These are phyloP conservation scores for Penicillium lividum DNA, from an alignment of 495 filamentous ascomycete species.

Conservation along the genomic window DNA sequence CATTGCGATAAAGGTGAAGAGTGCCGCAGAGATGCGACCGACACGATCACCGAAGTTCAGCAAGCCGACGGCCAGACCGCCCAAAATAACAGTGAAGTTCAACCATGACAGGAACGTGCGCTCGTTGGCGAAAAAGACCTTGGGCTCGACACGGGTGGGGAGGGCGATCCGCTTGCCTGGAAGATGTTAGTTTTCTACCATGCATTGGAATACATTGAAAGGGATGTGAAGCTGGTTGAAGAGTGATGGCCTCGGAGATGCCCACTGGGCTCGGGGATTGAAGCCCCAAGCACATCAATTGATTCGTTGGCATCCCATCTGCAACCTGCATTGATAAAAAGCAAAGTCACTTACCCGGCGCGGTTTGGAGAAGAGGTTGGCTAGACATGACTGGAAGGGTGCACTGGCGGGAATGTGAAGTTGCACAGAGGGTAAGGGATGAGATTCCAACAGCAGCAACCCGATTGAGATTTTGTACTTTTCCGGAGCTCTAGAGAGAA, in stretches of 20 bases:
- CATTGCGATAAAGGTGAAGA: constrained; percentile 96
- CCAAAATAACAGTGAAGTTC: constrained; percentile 97
- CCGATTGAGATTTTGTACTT: not conserved
- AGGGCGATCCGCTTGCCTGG: constrained; percentile 97
- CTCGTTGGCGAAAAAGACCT: constrained; percentile 99
- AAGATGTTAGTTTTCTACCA: not conserved
- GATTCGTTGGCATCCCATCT: not conserved
- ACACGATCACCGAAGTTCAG: constrained; percentile 96
- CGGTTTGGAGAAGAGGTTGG: constrained; percentile 11
- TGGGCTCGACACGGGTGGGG: constrained; percentile 95
- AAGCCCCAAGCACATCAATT: not conserved
- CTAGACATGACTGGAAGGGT: constrained; percentile 1
- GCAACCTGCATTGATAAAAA: not conserved
- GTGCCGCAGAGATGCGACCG: constrained; percentile 84
- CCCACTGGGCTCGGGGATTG: not conserved
- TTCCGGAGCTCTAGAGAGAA: not conserved
- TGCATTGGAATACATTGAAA: not conserved
- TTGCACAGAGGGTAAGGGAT: not conserved
- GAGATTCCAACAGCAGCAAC: not conserved
- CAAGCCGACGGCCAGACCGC: constrained; percentile 91
- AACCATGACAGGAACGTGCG: constrained; percentile 99
- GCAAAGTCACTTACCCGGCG: constrained; percentile 6
- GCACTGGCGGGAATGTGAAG: not conserved
- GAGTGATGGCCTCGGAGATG: not conserved
- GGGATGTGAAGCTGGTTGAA: not conserved